Evolutionary conservation across 495 filamentous ascomycete genomes (phyloP), one percentile per base, ranked within the genome.

Genomic region (Acidomyces sp.): DNA sequence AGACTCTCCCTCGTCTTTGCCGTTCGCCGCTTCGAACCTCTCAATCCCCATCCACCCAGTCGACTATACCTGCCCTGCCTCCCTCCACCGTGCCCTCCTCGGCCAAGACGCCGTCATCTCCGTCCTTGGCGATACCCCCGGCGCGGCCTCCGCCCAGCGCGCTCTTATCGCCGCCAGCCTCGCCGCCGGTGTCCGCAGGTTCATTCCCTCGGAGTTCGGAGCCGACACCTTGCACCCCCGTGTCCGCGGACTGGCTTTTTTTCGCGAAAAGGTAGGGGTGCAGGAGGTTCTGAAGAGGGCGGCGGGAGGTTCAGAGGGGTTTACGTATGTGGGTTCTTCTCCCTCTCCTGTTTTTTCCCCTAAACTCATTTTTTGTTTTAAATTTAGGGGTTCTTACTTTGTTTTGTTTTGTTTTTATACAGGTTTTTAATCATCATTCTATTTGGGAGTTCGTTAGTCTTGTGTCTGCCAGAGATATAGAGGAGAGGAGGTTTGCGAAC

Each of bases 151-250:
- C 0, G 48, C 44, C 0, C 72, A 80, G 39, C 54, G 52, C 3
- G 41, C 52, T 0, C 58, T 77, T 17, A 65, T 81, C 10, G 74
- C 80, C 36, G 79, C 77, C 2, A 65, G 74, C 0, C 52, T 73
- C 12, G 62, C 64, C 0, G 75, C 72, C 0, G 66, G 68, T 10
- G 74, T 82, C 3, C 62, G 68, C 53, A 66, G 77, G 19, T 78
- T 77, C 45, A 62, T 82, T 33, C 78, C 76, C 0, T 72, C 69
- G 7, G 78, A 82, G 47, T 84, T 72, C 42, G 79, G 78, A 26
- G 59, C 53, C 30, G 60, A 75, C 39, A 59, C 60, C 1, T 43
- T 65, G 37, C 65, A 77, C 34, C 48, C 55, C 4, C 55, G 59
- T 4, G 45, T 28, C 5, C 4, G 6, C 24, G 12, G 12, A 10